phyloP scores from a whole-genome alignment of 345 rosid species.

The Pseudoturritis turrita region DNA sequence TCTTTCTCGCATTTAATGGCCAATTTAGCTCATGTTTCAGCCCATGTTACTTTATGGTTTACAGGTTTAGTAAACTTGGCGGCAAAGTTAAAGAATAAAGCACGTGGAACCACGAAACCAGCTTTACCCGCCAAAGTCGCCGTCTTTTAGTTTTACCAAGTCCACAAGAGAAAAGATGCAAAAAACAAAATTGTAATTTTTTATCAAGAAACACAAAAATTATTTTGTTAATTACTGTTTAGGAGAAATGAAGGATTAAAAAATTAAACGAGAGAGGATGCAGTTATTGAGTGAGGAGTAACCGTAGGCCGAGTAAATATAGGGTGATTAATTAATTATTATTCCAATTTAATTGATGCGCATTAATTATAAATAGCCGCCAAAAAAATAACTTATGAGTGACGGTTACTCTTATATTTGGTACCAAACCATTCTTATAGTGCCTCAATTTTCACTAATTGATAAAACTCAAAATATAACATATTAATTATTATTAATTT shows the following conservation, averaged over 20 bases:
- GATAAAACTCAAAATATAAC: background rate
- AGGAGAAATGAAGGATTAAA: background rate
- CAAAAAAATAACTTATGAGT: background rate
- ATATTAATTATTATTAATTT: background rate
- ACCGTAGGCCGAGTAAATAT: conserved; percentile 5
- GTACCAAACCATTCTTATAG: background rate
- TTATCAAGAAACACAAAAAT: background rate
- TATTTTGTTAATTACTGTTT: background rate
- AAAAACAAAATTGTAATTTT: no score
- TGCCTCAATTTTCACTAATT: background rate
- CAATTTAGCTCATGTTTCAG: background rate
- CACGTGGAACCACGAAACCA: conserved; percentile 17
- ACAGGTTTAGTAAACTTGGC: conserved; percentile 16
- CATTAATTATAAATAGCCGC: background rate
- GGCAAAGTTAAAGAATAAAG: conserved; percentile 11
- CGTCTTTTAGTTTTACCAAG: conserved; percentile 32
- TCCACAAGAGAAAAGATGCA: background rate
- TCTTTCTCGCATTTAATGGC: background rate
- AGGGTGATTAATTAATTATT: background rate
- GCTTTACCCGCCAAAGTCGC: conserved; percentile 18
- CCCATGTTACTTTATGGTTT: background rate
- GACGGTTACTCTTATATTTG: conserved; percentile 23
- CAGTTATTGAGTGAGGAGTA: conserved; percentile 21
- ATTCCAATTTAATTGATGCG: background rate
- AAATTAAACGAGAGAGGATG: background rate